phyloP scores from a whole-genome alignment of 805 yeast species.

The Saturnispora serradocipensis region DNA sequence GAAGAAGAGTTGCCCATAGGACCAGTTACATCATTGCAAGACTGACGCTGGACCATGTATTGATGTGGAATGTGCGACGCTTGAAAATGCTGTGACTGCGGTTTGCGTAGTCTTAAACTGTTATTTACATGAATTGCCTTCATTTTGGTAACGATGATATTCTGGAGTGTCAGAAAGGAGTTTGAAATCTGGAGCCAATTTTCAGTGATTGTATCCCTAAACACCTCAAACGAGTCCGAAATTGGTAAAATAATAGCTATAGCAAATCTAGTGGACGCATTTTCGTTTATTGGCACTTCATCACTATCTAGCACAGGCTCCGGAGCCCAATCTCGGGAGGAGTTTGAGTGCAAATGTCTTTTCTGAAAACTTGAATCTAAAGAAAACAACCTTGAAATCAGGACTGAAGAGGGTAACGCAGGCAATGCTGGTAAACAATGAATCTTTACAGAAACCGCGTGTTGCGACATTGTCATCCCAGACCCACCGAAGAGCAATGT shows the following conservation, averaged over 20 bases:
- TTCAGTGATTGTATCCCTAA: slow-evolving; percentile 35
- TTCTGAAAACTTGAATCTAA: slow-evolving; percentile 20
- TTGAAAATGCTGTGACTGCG: slow-evolving; percentile 6
- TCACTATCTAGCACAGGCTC: slow-evolving; percentile 31
- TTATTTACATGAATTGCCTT: slow-evolving; percentile 11
- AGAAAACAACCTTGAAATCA: slow-evolving; percentile 38
- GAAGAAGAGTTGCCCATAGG: neutral
- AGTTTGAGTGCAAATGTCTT: slow-evolving; percentile 3
- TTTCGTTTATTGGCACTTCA: slow-evolving; percentile 14
- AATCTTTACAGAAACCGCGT: slow-evolving; percentile 35
- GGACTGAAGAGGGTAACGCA: slow-evolving; percentile 29
- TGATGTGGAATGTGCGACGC: slow-evolving; percentile 1
- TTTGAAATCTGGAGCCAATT: slow-evolving; percentile 42
- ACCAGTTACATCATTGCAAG: slow-evolving; percentile 7
- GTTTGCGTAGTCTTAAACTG: slow-evolving; percentile 7
- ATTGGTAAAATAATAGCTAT: slow-evolving; percentile 42
- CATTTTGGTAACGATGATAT: slow-evolving; percentile 31
- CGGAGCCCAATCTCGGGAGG: slow-evolving; percentile 33
- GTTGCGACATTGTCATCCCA: slow-evolving; percentile 42
- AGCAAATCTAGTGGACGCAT: slow-evolving; percentile 30
- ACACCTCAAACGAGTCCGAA: slow-evolving; percentile 17
- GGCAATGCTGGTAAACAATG: slow-evolving; percentile 38
- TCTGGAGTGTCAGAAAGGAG: slow-evolving; percentile 33
- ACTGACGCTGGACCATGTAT: neutral
- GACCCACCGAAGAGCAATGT: slow-evolving; percentile 47